These are phyloP conservation scores for Zygoascus ofunaensis DNA, from an alignment of 805 yeast species.

Conservation along the genomic window DNA sequence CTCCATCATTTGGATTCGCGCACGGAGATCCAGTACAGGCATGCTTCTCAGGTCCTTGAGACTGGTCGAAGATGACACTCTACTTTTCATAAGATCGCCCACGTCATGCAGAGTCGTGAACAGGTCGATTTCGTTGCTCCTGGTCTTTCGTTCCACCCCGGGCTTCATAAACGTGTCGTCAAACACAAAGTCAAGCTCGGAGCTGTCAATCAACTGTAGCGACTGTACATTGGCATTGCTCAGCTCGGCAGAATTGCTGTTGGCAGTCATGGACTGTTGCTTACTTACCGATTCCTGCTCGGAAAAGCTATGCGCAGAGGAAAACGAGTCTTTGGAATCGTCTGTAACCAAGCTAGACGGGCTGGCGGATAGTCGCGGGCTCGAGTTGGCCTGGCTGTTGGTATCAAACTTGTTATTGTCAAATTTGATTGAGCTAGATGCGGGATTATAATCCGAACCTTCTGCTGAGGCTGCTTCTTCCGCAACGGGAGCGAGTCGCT, in stretches of 20 bases:
- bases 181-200: conserved; percentile 15
- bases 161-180: conserved; percentile 5
- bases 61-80: conserved; percentile 1
- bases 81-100: conserved; percentile 1
- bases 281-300: background rate
- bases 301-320: background rate
- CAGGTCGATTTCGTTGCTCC: conserved; percentile 3
- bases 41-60: background rate
- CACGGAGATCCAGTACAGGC: conserved; percentile 15
- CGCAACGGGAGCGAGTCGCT: conserved; percentile 13
- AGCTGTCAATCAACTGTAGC: conserved; percentile 14
- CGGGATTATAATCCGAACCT: background rate
- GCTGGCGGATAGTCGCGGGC: background rate
- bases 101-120: conserved; percentile 11
- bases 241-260: background rate
- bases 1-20: conserved; percentile 21
- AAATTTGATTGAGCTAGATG: background rate
- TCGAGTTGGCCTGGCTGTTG: background rate
- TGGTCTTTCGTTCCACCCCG: background rate
- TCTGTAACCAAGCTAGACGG: conserved; percentile 3
- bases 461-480: background rate
- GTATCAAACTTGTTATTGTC: background rate
- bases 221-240: background rate
- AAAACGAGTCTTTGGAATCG: conserved; percentile 2
- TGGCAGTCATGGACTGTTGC: background rate